These are phyloP conservation scores for Paecilomyces fulvus DNA, from an alignment of 2,329 filamentous ascomycete genomes.

Conservation along the genomic window DNA sequence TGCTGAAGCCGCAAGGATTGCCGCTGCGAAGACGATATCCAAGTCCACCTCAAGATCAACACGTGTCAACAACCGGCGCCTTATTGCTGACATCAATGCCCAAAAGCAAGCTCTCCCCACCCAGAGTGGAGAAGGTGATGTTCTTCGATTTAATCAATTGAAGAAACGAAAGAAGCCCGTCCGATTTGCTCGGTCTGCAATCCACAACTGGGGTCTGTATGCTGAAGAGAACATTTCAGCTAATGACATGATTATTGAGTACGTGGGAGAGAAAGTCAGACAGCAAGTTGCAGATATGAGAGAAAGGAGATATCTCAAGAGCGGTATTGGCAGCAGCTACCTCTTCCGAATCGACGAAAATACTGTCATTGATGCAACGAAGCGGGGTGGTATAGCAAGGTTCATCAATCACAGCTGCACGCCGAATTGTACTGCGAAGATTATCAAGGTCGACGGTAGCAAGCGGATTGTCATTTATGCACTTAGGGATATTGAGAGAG, in stretches of 20 bases:
- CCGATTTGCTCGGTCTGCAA: constrained; percentile 93
- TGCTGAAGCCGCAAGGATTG: constrained; percentile 62
- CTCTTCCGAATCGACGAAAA: constrained; percentile 97
- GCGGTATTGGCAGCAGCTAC: constrained; percentile 94
- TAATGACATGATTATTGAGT: constrained; percentile 99
- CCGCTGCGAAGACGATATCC: constrained; percentile 69
- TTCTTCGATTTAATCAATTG: constrained; percentile 94
- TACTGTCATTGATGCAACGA: constrained; percentile 94
- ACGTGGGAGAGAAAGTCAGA: constrained; percentile 93
- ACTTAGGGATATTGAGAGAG: constrained; percentile 84
- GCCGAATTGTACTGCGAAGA: constrained; percentile 97
- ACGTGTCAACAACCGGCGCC: constrained; percentile 88
- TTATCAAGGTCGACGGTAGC: constrained; percentile 96
- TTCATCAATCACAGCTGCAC: constrained; percentile 99
- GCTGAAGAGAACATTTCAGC: constrained; percentile 95
- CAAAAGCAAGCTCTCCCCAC: constrained; percentile 70
- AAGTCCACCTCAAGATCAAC: constrained; percentile 90
- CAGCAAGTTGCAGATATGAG: constrained; percentile 97
- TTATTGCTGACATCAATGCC: constrained; percentile 89
- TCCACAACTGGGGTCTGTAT: constrained; percentile 98
- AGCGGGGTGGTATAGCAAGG: constrained; percentile 93
- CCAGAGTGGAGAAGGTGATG: constrained; percentile 72
- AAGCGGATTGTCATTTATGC: constrained; percentile 99
- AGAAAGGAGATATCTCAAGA: constrained; percentile 85
- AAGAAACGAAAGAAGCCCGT: constrained; percentile 99